Percentiles rank a stretch among this genome's conserved stretches.
Evolutionary conservation across 371 early-diverging fungal genomes (phyloP).

Genomic region (Mucor mucedo): DNA sequence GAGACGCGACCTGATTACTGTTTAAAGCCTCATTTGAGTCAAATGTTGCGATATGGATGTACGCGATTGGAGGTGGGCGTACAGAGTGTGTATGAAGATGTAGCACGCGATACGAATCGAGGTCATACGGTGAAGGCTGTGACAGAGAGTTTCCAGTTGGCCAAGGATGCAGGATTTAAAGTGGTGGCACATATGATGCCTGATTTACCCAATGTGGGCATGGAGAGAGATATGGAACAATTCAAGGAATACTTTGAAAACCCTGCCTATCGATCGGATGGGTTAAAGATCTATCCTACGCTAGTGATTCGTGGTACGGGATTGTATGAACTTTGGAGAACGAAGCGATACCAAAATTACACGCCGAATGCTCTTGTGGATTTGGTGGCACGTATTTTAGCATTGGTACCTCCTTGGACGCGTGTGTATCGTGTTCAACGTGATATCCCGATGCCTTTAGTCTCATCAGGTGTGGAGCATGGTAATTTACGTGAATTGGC

Average conservation of each 20-base stretch:
- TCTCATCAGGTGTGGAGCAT: slow-evolving; percentile 99
- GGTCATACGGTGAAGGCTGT: slow-evolving; percentile 99
- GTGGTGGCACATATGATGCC: slow-evolving; percentile 99
- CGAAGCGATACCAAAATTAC: slow-evolving; percentile 98
- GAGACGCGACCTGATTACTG: slow-evolving; percentile 99
- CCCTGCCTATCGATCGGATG: slow-evolving; percentile 98
- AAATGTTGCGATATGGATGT: slow-evolving; percentile 99
- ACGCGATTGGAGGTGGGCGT: slow-evolving; percentile 99
- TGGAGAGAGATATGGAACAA: slow-evolving; percentile 99
- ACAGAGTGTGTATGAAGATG: slow-evolving; percentile 99
- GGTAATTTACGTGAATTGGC: slow-evolving; percentile 99
- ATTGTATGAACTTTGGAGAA: slow-evolving; percentile 99
- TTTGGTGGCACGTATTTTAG: slow-evolving; percentile 96
- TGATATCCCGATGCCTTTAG: slow-evolving; percentile 99
- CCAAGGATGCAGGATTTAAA: slow-evolving; percentile 99
- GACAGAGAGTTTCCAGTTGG: slow-evolving; percentile 95
- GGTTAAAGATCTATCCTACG: slow-evolving; percentile 99
- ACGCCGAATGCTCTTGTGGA: slow-evolving; percentile 98
- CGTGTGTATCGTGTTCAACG: slow-evolving; percentile 99
- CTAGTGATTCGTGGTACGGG: slow-evolving; percentile 99
- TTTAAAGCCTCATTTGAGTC: slow-evolving; percentile 96
- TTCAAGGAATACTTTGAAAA: slow-evolving; percentile 99
- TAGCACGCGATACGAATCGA: slow-evolving; percentile 99
- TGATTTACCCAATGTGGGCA: slow-evolving; percentile 99
- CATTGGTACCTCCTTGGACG: slow-evolving; percentile 99